phyloP scores from a whole-genome alignment of 768 basidiomycete genomes.

The Lactarius evosmus region DNA sequence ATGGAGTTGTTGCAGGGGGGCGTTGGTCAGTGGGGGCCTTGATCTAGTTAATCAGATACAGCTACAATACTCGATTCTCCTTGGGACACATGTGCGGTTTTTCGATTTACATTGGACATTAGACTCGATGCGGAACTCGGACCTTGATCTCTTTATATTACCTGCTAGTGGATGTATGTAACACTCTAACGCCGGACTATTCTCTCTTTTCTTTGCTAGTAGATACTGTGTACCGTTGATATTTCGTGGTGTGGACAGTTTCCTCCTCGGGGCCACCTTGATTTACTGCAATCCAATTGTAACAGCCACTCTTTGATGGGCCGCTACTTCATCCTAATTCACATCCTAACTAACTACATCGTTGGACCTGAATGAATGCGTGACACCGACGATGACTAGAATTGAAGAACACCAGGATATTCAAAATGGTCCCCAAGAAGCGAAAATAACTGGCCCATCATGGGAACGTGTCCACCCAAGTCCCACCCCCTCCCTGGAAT shows the following conservation, averaged over 20 bases:
- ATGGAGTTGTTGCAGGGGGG: constrained; percentile 8
- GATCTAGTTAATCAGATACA: not conserved
- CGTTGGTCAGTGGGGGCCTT: not conserved
- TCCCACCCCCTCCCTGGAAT: too few relatives aligned
- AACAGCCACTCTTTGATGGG: not conserved
- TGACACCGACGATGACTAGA: too few relatives aligned
- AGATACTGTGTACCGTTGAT: not conserved
- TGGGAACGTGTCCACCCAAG: too few relatives aligned
- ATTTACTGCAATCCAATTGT: not conserved
- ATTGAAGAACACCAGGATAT: too few relatives aligned
- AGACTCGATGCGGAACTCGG: not conserved
- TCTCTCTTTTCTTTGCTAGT: not conserved
- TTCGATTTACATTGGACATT: not conserved
- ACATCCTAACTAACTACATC: not conserved
- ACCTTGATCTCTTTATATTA: not conserved
- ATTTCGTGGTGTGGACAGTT: not conserved
- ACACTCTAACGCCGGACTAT: not conserved
- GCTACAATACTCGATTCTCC: not conserved
- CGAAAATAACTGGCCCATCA: too few relatives aligned
- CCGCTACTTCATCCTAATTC: not conserved
- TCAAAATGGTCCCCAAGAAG: too few relatives aligned
- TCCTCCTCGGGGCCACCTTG: too few relatives aligned
- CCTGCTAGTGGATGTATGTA: not conserved
- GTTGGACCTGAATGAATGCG: too few relatives aligned
- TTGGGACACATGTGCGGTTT: not conserved